Evolutionary conservation across 2,329 filamentous ascomycete genomes (phyloP).

Genomic region (Coniella vitis): DNA sequence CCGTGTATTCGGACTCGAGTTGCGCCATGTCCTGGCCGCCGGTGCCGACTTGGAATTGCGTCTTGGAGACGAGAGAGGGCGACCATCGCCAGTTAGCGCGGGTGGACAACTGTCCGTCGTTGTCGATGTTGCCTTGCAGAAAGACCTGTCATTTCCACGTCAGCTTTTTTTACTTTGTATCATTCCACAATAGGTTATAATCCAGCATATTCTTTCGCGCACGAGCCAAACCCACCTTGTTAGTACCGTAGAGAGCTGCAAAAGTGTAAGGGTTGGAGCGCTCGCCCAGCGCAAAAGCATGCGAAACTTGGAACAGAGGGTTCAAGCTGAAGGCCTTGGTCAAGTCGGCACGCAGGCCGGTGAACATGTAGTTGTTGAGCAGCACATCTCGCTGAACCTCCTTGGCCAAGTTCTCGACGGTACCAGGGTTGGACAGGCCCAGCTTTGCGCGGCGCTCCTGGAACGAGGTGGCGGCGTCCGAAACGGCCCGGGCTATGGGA

Average conservation of each 20-base stretch:
- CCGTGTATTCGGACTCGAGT: slow-evolving; percentile 92
- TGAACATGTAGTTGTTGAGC: slow-evolving; percentile 94
- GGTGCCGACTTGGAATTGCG: slow-evolving; percentile 75
- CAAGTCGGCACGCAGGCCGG: slow-evolving; percentile 88
- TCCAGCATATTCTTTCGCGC: not conserved
- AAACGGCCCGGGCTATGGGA: slow-evolving; percentile 59
- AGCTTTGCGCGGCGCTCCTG: slow-evolving; percentile 80
- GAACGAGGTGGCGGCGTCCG: slow-evolving; percentile 75
- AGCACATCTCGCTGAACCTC: slow-evolving; percentile 97
- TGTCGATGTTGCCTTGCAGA: slow-evolving; percentile 91
- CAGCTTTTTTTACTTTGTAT: not conserved
- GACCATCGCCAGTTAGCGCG: slow-evolving; percentile 93
- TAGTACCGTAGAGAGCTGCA: slow-evolving; percentile 86
- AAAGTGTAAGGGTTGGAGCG: slow-evolving; percentile 91
- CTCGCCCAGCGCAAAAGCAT: slow-evolving; percentile 93
- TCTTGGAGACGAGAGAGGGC: slow-evolving; percentile 74
- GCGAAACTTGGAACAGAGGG: slow-evolving; percentile 93
- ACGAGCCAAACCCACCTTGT: slow-evolving; percentile 58
- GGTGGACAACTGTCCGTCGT: slow-evolving; percentile 78
- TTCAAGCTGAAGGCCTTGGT: slow-evolving; percentile 93
- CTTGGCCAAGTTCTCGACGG: slow-evolving; percentile 74
- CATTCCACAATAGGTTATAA: not conserved
- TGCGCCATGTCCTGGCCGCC: slow-evolving; percentile 80
- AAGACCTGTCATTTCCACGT: slow-evolving; percentile 59
- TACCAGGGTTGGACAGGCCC: slow-evolving; percentile 86